Evolutionary conservation across 2,329 filamentous ascomycete genomes (phyloP), one percentile per base, ranked within the genome.

Genomic region (Pseudogymnoascus sp.): DNA sequence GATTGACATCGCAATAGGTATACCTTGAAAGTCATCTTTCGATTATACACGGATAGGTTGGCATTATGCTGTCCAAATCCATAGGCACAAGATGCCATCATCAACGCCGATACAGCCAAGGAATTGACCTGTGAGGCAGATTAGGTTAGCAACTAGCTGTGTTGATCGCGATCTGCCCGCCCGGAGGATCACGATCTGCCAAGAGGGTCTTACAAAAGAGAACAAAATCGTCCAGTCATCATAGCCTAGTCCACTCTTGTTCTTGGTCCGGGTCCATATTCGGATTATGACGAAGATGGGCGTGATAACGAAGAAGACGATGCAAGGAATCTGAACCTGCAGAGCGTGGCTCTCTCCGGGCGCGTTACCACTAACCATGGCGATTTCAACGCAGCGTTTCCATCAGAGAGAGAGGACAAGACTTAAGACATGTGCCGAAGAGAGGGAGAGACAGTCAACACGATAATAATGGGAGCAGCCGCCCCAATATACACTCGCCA

Each of bases 261-360:
- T 70, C 63, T 73, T 72, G 26, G 77, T 63, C 14, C 77, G 73
- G 59, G 75, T 75, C 72, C 74, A 78, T 37, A 80, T 62, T 12
- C 78, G 71, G 31, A 78, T 71, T 5, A 62, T 65, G 2, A 79
- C 66, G 59, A 79, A 76, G 1, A 77, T 65, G 12, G 77, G 77
- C 5, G 76, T 77, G 1, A 78, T 16, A 59, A 73, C 66, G 60
- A 78, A 77, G 69, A 80, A 80, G 41, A 78, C 70, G 80, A 81
- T 70, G 78, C 78, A 7, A 71, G 73, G 59, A 78, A 80, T 62
- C 72, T 78, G 65, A 75, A 78, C 39, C 12, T 52, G 45, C 45
- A 52, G 45, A 52, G 26, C 45, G 26, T 52, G 23, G 45, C 45
- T 52, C 45, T 52, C 45, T 16, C 45, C 45, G 26, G 45, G 45